Conservation (phyloP, 164 flowering plant species). For the Vitis labrusca region DNA sequence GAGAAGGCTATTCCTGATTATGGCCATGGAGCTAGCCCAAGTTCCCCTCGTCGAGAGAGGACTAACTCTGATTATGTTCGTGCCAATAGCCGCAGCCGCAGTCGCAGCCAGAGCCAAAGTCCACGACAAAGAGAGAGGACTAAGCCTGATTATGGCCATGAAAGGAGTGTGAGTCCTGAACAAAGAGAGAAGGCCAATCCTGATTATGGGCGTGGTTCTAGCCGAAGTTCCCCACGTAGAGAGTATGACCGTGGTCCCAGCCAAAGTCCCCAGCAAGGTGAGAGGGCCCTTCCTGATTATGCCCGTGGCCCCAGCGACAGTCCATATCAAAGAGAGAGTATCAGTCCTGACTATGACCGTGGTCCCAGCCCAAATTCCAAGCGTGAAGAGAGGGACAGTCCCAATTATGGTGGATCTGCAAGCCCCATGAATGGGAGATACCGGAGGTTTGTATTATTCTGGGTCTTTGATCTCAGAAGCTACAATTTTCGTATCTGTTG, state of each 20-base stretch:
- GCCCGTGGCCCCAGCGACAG: constrained; percentile 23
- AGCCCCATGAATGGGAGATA: constrained; percentile 43
- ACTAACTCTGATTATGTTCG: constrained; percentile 7
- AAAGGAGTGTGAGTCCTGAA: constrained; percentile 10
- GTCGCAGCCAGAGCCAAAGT: not conserved
- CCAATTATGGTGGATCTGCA: constrained; percentile 32
- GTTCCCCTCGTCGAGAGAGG: constrained; percentile 14
- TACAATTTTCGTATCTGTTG: no score
- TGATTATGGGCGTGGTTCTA: constrained; percentile 13
- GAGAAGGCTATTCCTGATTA: constrained; percentile 11
- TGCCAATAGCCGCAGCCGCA: not conserved
- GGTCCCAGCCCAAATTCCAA: constrained; percentile 13
- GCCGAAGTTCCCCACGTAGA: constrained; percentile 29
- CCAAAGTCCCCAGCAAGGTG: constrained; percentile 25
- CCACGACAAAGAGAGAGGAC: constrained; percentile 4
- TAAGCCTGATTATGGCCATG: constrained; percentile 6
- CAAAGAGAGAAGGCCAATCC: constrained; percentile 19
- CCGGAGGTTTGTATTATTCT: constrained; percentile 27
- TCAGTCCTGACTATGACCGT: constrained; percentile 9
- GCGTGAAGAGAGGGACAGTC: constrained; percentile 27
- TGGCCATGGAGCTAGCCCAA: constrained; percentile 22
- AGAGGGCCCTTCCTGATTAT: constrained; percentile 25
- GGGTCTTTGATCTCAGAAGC: not conserved
- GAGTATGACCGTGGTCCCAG: constrained; percentile 21
- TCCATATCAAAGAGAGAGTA: constrained; percentile 12